These are phyloP conservation scores for Tetrahymena malaccensis DNA, from an alignment of 73 alveolate species.

Conservation along the genomic window DNA sequence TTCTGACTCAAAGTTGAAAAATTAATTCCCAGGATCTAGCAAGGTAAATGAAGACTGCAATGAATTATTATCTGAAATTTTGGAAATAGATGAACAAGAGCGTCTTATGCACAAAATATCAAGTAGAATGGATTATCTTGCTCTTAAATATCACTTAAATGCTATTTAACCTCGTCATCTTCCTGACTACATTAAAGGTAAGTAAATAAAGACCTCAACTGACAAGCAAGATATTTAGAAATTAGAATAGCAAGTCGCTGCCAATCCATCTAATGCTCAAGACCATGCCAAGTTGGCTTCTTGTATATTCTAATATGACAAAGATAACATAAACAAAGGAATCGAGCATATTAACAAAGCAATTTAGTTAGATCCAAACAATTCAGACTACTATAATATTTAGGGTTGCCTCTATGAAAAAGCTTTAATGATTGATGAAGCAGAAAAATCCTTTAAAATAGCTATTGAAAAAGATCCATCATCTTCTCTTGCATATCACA, in stretches of 20 bases:
- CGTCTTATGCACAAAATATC: background rate
- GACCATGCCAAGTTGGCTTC: background rate
- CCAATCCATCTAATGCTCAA: background rate
- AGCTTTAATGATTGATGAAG: background rate
- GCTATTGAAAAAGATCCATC: background rate
- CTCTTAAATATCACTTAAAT: background rate
- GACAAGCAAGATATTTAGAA: background rate
- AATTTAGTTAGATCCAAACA: background rate
- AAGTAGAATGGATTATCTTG: background rate
- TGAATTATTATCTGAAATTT: background rate
- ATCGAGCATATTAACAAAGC: background rate
- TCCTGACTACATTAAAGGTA: background rate
- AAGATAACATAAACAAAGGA: background rate
- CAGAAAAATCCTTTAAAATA: background rate
- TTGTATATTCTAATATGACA: background rate
- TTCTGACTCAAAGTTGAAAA: background rate
- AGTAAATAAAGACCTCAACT: background rate
- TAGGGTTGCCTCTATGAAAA: background rate
- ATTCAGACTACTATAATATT: background rate
- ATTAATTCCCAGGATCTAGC: background rate
- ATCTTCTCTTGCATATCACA: background rate
- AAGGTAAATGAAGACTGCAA: background rate
- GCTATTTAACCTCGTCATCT: background rate
- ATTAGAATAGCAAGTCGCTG: background rate
- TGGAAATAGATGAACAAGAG: background rate